Conservation (phyloP, 1,139 yeast species). For the Debaryomyces psychrophilus region DNA sequence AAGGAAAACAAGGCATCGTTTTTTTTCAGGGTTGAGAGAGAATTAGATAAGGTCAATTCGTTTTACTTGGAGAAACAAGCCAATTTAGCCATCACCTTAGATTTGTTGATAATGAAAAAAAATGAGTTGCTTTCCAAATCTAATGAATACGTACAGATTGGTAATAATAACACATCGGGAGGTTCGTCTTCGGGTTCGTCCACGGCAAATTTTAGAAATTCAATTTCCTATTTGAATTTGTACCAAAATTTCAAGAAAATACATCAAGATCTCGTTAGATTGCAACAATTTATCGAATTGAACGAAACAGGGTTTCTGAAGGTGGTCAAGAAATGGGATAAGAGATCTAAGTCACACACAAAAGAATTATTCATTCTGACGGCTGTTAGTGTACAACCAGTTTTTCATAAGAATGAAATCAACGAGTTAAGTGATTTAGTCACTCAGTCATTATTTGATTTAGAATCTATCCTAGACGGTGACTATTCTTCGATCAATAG, state of each 20-base stretch:
- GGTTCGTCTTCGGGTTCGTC: slow-evolving; percentile 28
- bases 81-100: slow-evolving; percentile 75
- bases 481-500: slow-evolving; percentile 40
- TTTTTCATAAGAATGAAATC: slow-evolving; percentile 86
- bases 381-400: slow-evolving; percentile 96
- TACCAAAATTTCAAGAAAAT: slow-evolving; percentile 90
- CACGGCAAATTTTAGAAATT: slow-evolving; percentile 36
- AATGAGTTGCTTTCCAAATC: slow-evolving; percentile 53
- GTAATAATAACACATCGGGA: slow-evolving; percentile 24
- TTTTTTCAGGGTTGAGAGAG: slow-evolving; percentile 90
- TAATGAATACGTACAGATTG: slow-evolving; percentile 23
- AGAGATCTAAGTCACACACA: slow-evolving; percentile 90
- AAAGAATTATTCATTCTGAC: slow-evolving; percentile 88
- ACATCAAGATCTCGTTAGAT: slow-evolving; percentile 81
- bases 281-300: slow-evolving; percentile 90
- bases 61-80: slow-evolving; percentile 91
- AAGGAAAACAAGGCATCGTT: slow-evolving; percentile 93
- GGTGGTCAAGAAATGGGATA: slow-evolving; percentile 97
- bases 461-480: slow-evolving; percentile 86
- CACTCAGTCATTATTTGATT: slow-evolving; percentile 73
- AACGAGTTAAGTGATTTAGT: slow-evolving; percentile 84
- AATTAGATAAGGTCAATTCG: slow-evolving; percentile 88
- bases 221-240: slow-evolving; percentile 52
- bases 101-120: slow-evolving; percentile 74
- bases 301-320: slow-evolving; percentile 95